These are phyloP conservation scores for Stemphylium vesicarium DNA, from an alignment of 2,329 filamentous ascomycete genomes.

Conservation along the genomic window DNA sequence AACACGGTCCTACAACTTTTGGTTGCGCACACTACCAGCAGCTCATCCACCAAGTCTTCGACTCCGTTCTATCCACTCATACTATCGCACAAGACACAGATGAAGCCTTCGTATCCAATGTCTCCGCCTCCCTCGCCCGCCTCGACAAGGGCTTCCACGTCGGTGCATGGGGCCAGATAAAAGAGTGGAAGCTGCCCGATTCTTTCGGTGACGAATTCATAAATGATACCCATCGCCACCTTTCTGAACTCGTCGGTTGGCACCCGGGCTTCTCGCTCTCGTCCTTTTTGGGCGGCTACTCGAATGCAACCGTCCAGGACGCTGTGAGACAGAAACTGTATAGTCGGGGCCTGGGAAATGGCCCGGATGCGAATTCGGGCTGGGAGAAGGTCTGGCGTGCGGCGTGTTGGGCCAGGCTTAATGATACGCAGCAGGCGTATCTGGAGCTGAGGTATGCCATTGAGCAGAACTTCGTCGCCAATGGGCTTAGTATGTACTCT, in stretches of 20 bases:
- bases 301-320: constrained; percentile 52
- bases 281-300: constrained; percentile 50
- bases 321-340: constrained; percentile 57
- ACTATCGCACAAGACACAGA: constrained; percentile 32
- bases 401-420: constrained; percentile 63
- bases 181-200: constrained; percentile 59
- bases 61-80: constrained; percentile 32
- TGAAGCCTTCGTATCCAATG: constrained; percentile 41
- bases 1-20: constrained; percentile 60
- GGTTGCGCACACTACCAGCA: constrained; percentile 63
- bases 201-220: constrained; percentile 49
- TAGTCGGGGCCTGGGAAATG: constrained; percentile 56
- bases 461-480: constrained; percentile 57
- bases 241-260: constrained; percentile 64
- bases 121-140: constrained; percentile 53
- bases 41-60: constrained; percentile 53
- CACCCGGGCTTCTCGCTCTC: constrained; percentile 61
- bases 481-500: constrained; percentile 61
- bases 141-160: constrained; percentile 61
- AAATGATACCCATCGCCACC: constrained; percentile 59
- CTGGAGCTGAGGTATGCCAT: constrained; percentile 58
- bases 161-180: constrained; percentile 52
- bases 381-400: constrained; percentile 66
- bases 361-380: constrained; percentile 59
- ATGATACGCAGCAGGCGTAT: constrained; percentile 59